Evolutionary conservation across 495 filamentous ascomycete genomes (phyloP), one percentile per base, ranked within the genome.

Genomic region (Hyaloscypha variabilis): DNA sequence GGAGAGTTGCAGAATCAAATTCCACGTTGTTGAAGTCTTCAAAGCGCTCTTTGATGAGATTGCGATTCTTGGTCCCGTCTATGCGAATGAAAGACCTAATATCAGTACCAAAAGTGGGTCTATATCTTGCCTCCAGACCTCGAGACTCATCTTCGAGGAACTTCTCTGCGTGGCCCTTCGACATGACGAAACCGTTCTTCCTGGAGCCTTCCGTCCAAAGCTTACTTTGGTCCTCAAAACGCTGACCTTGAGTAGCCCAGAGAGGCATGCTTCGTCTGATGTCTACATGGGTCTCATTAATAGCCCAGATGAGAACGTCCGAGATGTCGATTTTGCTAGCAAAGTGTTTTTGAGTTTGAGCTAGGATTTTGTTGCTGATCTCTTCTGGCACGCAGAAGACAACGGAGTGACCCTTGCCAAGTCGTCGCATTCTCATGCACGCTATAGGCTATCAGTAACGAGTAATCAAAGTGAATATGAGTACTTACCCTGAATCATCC

Each of bases 401-500:
- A 0, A 90, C 84, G 0, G 87, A 87, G 60, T 90, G 88, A 0
- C 87, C 85, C 23, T 79, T 66, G 1, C 86, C 86, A 5, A 90
- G 76, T 66, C 85, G 83, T 58, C 87, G 70, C 86, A 90, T 86
- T 53, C 87, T 69, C 85, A 89, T 90, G 60, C 87, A 90, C 6
- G 87, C 88, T 89, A 58, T 19, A n/a, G n/a, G 23, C 25, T 5
- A 59, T 67, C n/a, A 73, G 58, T 28, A 26, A 26, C 30, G 34
- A 23, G 31, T 24, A 50, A 17, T 19, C 61, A 63, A 68, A 2
- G 65, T 72, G 6, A 30, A 69, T 14, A 49, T 34, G 8, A 8
- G 19, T 1, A 69, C 77, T 70, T 79, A 91, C 89, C 89, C 85
- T 95, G 91, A 0, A 92, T 88, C 1, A 91, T 72, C 46, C 82